Evolutionary conservation across 2,329 filamentous ascomycete genomes (phyloP), one percentile per base, ranked within the genome.

Genomic region (Alternaria longipes): DNA sequence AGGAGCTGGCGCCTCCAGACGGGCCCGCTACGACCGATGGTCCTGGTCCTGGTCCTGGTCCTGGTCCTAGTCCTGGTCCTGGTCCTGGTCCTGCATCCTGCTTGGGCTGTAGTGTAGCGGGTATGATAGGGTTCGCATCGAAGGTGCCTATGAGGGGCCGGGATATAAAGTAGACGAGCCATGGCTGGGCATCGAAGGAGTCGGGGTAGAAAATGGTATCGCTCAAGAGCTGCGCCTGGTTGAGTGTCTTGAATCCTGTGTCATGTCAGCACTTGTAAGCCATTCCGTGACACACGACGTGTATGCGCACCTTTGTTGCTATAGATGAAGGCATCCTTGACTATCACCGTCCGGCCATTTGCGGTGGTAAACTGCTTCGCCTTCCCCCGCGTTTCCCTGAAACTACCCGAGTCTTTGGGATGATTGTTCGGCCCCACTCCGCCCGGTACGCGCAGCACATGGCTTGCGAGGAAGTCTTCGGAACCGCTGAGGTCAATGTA

Each of bases 101-200:
- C 67, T 54, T 76, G 67, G 56, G 56, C 20, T 68, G 64, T 18
- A 76, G 32, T 3, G 69, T 66, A 2, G 93, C 93, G 3, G 90
- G 89, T 5, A 86, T 79, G 51, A 94, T 89, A 65, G 88, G 90
- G 53, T 88, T 85, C 52, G 93, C 87, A 73, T 97, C 93, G 84
- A 90, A 94, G 1, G 87, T 86, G 24, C 95, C 95, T 20, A 97
- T 87, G 53, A 99, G 82, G 2, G 95, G 95, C 53, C 88, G 90
- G 26, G 94, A 95, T 65, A 99, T 97, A 79, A 94, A 97, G 85
- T 98, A 98, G 62, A 99, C 86, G 44, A 99, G 88, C 93, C 95
- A 99, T 85, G 94, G 92, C 70, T 93, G 90, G 14, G 92, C 90
- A 71, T 98, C 94, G 71, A 92, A 87, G n/a, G 88, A 89, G 73